Conservation (phyloP, 495 filamentous ascomycete species). For the Pyronema domesticum region DNA sequence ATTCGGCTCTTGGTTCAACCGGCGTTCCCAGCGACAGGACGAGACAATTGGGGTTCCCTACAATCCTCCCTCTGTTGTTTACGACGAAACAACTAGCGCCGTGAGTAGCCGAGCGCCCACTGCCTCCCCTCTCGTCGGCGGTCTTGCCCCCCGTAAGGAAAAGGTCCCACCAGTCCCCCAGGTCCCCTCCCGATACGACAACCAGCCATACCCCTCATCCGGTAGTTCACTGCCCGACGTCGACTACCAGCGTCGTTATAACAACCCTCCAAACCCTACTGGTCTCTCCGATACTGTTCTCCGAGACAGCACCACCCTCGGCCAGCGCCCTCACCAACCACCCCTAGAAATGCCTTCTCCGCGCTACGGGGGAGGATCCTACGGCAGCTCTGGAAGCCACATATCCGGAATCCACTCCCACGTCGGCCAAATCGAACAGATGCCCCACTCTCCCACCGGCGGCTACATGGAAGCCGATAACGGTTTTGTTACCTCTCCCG, state of each 20-base stretch:
- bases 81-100: background rate
- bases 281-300: conserved; percentile 8
- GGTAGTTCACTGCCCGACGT: background rate
- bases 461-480: conserved; percentile 24
- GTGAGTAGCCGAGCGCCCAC: conserved; percentile 22
- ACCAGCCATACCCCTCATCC: background rate
- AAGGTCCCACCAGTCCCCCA: conserved; percentile 16
- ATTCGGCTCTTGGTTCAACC: conserved; percentile 6
- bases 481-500: conserved; percentile 18
- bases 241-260: background rate
- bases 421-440: conserved; percentile 14
- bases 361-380: background rate
- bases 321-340: conserved; percentile 6
- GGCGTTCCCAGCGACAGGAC: background rate
- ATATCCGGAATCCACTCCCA: conserved; percentile 2
- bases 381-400: background rate
- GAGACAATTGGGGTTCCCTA: background rate
- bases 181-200: conserved; percentile 11
- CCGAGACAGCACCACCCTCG: conserved; percentile 20
- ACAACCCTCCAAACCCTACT: background rate
- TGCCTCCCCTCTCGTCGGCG: conserved; percentile 15
- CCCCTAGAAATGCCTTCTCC: conserved; percentile 15
- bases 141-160: conserved; percentile 17
- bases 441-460: conserved; percentile 19
- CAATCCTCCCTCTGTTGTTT: background rate